Evolutionary conservation across 2,329 filamentous ascomycete genomes (phyloP).

Genomic region (Apiospora kogelbergensis): DNA sequence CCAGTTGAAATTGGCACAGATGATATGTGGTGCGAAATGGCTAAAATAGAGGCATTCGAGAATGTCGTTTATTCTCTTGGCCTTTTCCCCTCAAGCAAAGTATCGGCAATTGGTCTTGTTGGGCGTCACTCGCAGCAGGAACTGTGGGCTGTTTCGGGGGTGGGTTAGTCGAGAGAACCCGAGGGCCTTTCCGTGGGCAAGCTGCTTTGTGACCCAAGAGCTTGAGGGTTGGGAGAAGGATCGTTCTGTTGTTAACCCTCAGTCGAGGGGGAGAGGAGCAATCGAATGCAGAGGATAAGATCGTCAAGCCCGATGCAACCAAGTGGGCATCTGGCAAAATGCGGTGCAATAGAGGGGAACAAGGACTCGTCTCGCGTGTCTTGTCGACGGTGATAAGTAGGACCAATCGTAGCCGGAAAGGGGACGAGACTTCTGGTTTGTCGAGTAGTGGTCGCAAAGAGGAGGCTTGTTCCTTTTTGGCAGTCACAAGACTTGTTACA

Average conservation of each 20-base stretch:
- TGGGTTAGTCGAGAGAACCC: neutral
- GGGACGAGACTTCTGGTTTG: neutral
- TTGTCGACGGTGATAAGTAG: neutral
- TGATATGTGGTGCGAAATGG: neutral
- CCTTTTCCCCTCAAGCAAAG: neutral
- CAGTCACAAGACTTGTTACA: neutral
- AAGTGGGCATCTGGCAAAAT: slow-evolving; percentile 9
- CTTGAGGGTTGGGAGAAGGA: neutral
- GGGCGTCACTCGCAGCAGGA: neutral
- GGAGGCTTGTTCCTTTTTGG: neutral
- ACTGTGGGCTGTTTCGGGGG: neutral
- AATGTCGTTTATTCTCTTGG: neutral
- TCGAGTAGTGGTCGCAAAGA: neutral
- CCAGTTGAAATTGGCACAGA: neutral
- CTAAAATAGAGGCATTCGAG: neutral
- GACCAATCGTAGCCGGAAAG: neutral
- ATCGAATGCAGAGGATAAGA: slow-evolving; percentile 9
- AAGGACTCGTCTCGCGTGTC: neutral
- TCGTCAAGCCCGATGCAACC: slow-evolving; percentile 11
- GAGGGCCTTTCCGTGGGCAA: neutral
- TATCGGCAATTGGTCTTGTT: neutral
- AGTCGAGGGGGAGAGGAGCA: neutral
- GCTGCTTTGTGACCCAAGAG: neutral
- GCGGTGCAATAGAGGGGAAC: neutral
- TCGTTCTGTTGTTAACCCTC: neutral